Conservation (phyloP, 2,329 filamentous ascomycete species). For the Neonectria faginata region DNA sequence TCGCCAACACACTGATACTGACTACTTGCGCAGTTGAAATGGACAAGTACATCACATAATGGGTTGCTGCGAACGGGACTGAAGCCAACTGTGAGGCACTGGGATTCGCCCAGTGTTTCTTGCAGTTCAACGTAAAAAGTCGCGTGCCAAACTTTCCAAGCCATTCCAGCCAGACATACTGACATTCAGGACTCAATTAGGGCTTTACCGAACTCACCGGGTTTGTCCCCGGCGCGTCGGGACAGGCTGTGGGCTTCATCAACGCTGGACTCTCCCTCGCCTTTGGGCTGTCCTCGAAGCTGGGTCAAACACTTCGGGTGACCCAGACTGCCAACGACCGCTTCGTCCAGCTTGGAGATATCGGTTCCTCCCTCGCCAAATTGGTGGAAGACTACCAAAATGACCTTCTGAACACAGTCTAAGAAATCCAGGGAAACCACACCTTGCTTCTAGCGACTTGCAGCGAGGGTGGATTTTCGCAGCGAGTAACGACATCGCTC, state of each 20-base stretch:
- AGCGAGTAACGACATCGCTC: conserved; percentile 41
- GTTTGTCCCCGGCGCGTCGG: conserved; percentile 36
- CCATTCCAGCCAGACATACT: not conserved
- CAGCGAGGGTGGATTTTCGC: conserved; percentile 40
- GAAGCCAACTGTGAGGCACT: conserved; percentile 41
- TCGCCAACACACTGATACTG: not conserved
- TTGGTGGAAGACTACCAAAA: conserved; percentile 44
- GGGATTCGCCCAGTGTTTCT: conserved; percentile 45
- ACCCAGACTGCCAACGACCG: conserved; percentile 41
- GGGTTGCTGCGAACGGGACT: conserved; percentile 43
- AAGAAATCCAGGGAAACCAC: conserved; percentile 38
- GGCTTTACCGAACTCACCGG: conserved; percentile 38
- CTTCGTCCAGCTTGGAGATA: conserved; percentile 43
- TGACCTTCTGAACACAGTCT: conserved; percentile 33
- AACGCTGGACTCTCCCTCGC: conserved; percentile 29
- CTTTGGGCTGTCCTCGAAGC: conserved; percentile 25
- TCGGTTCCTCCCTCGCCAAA: conserved; percentile 38
- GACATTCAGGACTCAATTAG: not conserved
- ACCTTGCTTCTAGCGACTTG: conserved; percentile 37
- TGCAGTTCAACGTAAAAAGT: conserved; percentile 40
- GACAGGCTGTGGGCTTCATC: conserved; percentile 34
- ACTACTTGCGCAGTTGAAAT: conserved; percentile 29
- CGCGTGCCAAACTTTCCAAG: too few relatives aligned
- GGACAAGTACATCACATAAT: conserved; percentile 41
- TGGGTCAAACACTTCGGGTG: conserved; percentile 26